A percentile compares a stretch with the other conserved stretches of the same genome.
phyloP scores from a whole-genome alignment of 768 basidiomycete species.

The Phlebiopsis gigantea region DNA sequence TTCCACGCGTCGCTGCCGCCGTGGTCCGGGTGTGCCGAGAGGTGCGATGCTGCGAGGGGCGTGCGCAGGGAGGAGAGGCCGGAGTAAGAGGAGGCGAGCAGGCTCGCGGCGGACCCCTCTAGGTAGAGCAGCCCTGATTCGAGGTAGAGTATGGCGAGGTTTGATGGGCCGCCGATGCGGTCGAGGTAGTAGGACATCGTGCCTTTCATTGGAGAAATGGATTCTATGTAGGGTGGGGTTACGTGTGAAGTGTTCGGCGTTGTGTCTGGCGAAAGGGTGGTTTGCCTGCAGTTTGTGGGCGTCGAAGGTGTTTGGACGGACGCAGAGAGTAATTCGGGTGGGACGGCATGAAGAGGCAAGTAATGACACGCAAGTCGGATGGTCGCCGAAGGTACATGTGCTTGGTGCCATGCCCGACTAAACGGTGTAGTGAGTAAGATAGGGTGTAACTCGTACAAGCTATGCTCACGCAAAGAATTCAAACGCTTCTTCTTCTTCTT shows the following conservation, averaged over 20 bases:
- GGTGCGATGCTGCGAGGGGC: constrained; percentile 39
- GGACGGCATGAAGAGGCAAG: constrained; percentile 46
- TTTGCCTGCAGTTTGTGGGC: constrained; percentile 7
- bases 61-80: constrained; percentile 76
- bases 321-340: constrained; percentile 9
- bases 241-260: constrained; percentile 29
- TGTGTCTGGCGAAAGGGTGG: constrained; percentile 29
- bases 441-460: background rate
- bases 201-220: constrained; percentile 24
- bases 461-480: constrained; percentile 70
- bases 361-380: constrained; percentile 76
- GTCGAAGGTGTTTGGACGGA: constrained; percentile 5
- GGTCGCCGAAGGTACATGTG: constrained; percentile 67
- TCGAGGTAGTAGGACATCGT: constrained; percentile 57
- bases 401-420: constrained; percentile 81
- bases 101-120: constrained; percentile 71
- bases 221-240: constrained; percentile 26
- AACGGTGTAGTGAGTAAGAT: background rate
- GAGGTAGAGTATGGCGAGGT: constrained; percentile 70
- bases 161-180: constrained; percentile 59
- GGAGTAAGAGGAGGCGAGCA: constrained; percentile 69
- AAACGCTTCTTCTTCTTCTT: constrained; percentile 72
- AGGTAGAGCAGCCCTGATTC: constrained; percentile 76
- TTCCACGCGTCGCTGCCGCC: constrained; percentile 69
- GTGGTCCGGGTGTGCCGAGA: constrained; percentile 30